phyloP scores from a whole-genome alignment of 2,329 filamentous ascomycete genomes.

The Ophiostoma australiae region DNA sequence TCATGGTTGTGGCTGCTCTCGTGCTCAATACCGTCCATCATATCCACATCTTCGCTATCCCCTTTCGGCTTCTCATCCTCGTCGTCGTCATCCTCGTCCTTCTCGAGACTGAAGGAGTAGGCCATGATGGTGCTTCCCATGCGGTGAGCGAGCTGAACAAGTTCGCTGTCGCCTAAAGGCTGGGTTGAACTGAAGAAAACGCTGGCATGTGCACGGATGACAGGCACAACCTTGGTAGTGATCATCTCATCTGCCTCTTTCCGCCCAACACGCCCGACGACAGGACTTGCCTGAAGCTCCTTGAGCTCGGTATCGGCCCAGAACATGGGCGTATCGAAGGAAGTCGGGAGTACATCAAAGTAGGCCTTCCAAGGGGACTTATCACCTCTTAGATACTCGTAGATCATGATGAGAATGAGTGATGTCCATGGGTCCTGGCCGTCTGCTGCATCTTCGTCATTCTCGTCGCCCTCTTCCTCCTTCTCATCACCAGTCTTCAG shows the following conservation, averaged over 20 bases:
- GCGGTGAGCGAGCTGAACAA: constrained; percentile 58
- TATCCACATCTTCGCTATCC: constrained; percentile 38
- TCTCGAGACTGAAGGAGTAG: constrained; percentile 70
- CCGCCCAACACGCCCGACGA: constrained; percentile 72
- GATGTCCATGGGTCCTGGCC: constrained; percentile 46
- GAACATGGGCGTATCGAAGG: constrained; percentile 86
- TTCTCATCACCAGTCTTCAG: constrained; percentile 28
- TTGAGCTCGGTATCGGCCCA: constrained; percentile 68
- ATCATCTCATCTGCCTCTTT: constrained; percentile 67
- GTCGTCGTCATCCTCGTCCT: constrained; percentile 47
- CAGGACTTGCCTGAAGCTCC: constrained; percentile 69
- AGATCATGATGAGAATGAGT: constrained; percentile 73
- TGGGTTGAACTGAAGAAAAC: constrained; percentile 43
- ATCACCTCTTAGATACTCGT: constrained; percentile 59
- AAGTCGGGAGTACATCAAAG: constrained; percentile 64
- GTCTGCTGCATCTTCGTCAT: constrained; percentile 39
- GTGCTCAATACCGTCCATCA: constrained; percentile 57
- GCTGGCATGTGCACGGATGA: constrained; percentile 42
- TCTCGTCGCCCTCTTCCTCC: constrained; percentile 35
- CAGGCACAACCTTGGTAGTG: constrained; percentile 47
- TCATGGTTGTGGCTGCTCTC: constrained; percentile 55
- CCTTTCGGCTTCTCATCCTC: constrained; percentile 54
- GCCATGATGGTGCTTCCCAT: constrained; percentile 91
- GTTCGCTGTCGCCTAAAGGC: constrained; percentile 40
- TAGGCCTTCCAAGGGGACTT: constrained; percentile 72